Conservation (phyloP, 345 rosid species). For the Populus tremula region DNA sequence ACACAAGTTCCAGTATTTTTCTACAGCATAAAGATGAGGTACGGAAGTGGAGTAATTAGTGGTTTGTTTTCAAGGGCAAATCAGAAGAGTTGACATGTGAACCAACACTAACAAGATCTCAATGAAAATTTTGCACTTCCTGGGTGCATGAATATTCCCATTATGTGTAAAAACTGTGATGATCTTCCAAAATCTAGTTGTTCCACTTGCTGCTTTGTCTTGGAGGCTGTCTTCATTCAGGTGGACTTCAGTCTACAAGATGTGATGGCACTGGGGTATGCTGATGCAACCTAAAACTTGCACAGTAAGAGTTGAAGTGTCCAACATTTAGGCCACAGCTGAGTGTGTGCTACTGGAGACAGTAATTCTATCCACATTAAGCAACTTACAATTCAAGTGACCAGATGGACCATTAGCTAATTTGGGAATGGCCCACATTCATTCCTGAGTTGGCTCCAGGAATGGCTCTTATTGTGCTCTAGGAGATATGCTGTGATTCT, state of each 20-base stretch:
- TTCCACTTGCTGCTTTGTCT: constrained; percentile 25
- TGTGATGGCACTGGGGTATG: constrained; percentile 17
- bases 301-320: constrained; percentile 19
- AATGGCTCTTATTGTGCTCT: constrained; percentile 13
- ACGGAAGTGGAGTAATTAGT: background rate
- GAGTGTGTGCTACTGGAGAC: constrained; percentile 9
- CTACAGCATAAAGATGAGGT: background rate
- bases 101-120: constrained; percentile 11
- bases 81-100: constrained; percentile 5
- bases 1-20: background rate
- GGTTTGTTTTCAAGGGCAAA: background rate
- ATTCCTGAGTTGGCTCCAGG: background rate
- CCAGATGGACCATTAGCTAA: constrained; percentile 12
- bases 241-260: constrained; percentile 4
- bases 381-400: constrained; percentile 4
- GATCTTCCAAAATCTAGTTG: constrained; percentile 11
- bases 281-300: constrained; percentile 16
- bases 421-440: constrained; percentile 6
- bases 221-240: constrained; percentile 3
- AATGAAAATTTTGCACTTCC: constrained; percentile 5
- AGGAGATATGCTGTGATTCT: constrained; percentile 43
- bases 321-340: constrained; percentile 19
- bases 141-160: constrained; percentile 20
- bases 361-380: constrained; percentile 16
- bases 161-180: constrained; percentile 1